Base-by-base conservation (phyloP, 2,329 filamentous ascomycete genomes). In the Phyllosticta citrichinensis region DNA sequence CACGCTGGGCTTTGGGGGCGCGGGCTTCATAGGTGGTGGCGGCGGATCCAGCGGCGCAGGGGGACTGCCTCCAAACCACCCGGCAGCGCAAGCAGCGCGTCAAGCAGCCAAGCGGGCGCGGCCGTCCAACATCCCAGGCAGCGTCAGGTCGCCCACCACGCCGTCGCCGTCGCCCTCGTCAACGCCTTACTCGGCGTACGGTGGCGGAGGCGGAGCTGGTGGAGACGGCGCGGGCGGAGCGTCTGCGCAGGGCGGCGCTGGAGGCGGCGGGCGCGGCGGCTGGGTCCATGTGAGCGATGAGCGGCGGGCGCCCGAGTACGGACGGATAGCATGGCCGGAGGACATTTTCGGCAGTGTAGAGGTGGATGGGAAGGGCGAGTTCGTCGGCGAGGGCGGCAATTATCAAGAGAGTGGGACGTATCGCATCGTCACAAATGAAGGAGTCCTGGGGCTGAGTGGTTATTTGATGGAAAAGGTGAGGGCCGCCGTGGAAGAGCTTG, bases 311-410 rank as follows among this genome's bases (percentile, higher is more conserved):
- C 83, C 84, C 2, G 84, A 87, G 63, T 87, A 78, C 70, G 84
- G 84, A 1, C 70, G 84, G n/a, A 85, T 86, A 63, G 81, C 84
- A 57, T 84, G 80, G 80, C 83, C 84, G 0, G 84, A 87, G 68
- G 84, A 87, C 71, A 87, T 87, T 56, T 83, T 87, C 67, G 84
- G 84, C 14, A 86, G 83, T 65, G 68, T 87, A 24, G 83, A 87
- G 70, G 80, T 87, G 4, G 83, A 86, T 71, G 77, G 76, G 0
- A 64, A 77, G 19, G 84, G 84, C 1, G 71, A 75, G n/a, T 84
- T 86, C 69, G 78, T 81, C 19, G 81, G 79, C 53, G 77, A 74
- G 0, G 74, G 77, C 65, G 83, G 83, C 11, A 79, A 79, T 57
- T 86, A 84, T 73, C 83, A 86, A 70, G 72, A 78, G 30, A 83